Evolutionary conservation across 2,329 filamentous ascomycete species (phyloP).

Genomic region (Colletotrichum noveboracense): DNA sequence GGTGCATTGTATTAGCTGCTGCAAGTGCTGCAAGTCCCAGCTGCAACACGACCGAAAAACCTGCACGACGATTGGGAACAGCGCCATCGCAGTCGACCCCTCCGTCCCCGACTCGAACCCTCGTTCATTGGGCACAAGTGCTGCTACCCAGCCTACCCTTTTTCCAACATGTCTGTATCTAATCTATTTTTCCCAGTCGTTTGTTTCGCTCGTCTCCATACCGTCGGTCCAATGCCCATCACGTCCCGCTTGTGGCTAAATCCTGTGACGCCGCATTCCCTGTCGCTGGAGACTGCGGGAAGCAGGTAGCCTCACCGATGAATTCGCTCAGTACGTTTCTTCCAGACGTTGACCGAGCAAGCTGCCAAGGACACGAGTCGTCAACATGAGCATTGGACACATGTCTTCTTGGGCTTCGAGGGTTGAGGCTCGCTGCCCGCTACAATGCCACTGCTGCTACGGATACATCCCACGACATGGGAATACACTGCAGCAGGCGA

Average conservation of each 20-base stretch:
- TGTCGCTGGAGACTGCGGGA: neutral
- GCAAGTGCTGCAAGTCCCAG: neutral
- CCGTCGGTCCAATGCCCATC: neutral
- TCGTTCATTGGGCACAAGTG: constrained; percentile 11
- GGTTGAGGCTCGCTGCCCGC: neutral
- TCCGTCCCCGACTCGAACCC: neutral
- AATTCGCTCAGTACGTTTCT: neutral
- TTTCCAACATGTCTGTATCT: neutral
- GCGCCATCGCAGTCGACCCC: neutral
- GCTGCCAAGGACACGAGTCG: neutral
- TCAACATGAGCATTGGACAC: neutral
- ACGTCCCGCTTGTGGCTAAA: neutral
- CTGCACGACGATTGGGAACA: neutral
- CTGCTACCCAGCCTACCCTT: neutral
- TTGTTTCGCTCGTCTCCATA: neutral
- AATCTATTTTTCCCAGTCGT: neutral
- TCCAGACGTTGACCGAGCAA: neutral
- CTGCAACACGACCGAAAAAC: neutral
- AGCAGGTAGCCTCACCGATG: neutral
- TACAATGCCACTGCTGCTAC: neutral
- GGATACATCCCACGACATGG: neutral
- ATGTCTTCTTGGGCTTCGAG: neutral
- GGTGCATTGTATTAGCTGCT: neutral
- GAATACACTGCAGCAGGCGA: neutral
- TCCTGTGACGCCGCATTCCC: neutral